Percentiles rank a stretch among this genome's conserved stretches.
phyloP scores from a whole-genome alignment of 352 stramenopile genomes.

The Thraustochytrium sp. region DNA sequence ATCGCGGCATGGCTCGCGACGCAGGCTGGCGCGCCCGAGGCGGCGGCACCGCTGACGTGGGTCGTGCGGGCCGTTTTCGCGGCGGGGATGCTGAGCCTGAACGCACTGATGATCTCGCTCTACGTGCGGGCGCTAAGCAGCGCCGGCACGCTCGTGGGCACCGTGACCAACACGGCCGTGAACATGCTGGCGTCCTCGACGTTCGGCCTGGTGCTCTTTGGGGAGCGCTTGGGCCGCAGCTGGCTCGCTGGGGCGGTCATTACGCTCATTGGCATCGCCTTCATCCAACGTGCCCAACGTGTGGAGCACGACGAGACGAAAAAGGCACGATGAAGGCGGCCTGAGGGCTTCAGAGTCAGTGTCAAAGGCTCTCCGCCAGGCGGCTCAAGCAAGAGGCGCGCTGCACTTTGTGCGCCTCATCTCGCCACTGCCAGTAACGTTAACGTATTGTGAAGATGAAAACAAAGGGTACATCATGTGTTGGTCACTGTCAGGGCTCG shows the following conservation, averaged over 20 bases:
- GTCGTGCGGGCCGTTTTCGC: neutral
- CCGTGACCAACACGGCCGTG: constrained; percentile 26
- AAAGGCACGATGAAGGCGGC: too few species aligned
- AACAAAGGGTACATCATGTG: too few species aligned
- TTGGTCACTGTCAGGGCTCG: too few species aligned
- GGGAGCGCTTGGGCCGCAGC: neutral
- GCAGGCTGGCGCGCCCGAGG: neutral
- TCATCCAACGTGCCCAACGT: neutral
- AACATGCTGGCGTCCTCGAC: constrained; percentile 3
- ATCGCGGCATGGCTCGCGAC: neutral
- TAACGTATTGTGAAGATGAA: too few species aligned
- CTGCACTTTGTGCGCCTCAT: too few species aligned
- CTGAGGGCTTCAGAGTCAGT: too few species aligned
- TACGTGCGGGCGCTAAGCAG: neutral
- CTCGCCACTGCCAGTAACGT: too few species aligned
- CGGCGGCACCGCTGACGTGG: neutral
- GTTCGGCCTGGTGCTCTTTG: neutral
- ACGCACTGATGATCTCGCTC: neutral
- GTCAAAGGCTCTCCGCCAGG: too few species aligned
- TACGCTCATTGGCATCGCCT: constrained; percentile 10
- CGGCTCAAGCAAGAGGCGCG: too few species aligned
- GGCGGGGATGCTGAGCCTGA: neutral
- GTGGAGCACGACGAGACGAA: too few species aligned
- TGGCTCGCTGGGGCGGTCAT: constrained; percentile 1
- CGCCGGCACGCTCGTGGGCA: neutral